A percentile compares a stretch with the other conserved stretches of the same genome.
Conservation (phyloP, 805 yeast genomes). For the Lipomyces orientalis region DNA sequence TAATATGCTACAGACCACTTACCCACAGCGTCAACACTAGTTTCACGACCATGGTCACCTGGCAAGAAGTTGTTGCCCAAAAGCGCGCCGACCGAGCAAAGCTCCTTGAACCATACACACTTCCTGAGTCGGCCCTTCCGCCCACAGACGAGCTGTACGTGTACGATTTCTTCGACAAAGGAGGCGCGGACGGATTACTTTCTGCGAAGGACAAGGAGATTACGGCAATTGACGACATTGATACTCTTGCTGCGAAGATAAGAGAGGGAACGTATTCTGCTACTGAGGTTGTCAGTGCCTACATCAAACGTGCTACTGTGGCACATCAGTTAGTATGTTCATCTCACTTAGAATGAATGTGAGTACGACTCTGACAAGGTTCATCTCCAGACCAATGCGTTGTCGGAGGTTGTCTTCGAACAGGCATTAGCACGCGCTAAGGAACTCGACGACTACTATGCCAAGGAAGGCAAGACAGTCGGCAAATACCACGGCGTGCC, state of each 20-base stretch:
- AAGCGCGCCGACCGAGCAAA: slow-evolving; percentile 37
- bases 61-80: slow-evolving; percentile 38
- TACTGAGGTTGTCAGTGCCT: slow-evolving; percentile 55
- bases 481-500: slow-evolving; percentile 78
- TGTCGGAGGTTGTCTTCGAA: slow-evolving; percentile 54
- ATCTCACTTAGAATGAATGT: background rate
- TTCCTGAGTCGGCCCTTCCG: slow-evolving; percentile 38
- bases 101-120: slow-evolving; percentile 39
- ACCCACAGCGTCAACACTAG: background rate
- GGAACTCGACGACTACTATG: slow-evolving; percentile 58
- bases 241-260: slow-evolving; percentile 34
- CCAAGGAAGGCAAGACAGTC: slow-evolving; percentile 53
- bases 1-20: background rate
- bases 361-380: background rate
- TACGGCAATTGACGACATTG: slow-evolving; percentile 38
- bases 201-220: slow-evolving; percentile 39
- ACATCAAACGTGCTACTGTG: slow-evolving; percentile 38
- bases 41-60: slow-evolving; percentile 29
- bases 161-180: slow-evolving; percentile 33
- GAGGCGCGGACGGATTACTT: slow-evolving; percentile 36
- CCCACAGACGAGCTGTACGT: slow-evolving; percentile 36
- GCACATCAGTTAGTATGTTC: slow-evolving; percentile 34
- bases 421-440: slow-evolving; percentile 64
- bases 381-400: slow-evolving; percentile 42
- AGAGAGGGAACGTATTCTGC: slow-evolving; percentile 49